Base-by-base conservation (phyloP, 2,329 filamentous ascomycete species). In the Penicillium sp. region DNA sequence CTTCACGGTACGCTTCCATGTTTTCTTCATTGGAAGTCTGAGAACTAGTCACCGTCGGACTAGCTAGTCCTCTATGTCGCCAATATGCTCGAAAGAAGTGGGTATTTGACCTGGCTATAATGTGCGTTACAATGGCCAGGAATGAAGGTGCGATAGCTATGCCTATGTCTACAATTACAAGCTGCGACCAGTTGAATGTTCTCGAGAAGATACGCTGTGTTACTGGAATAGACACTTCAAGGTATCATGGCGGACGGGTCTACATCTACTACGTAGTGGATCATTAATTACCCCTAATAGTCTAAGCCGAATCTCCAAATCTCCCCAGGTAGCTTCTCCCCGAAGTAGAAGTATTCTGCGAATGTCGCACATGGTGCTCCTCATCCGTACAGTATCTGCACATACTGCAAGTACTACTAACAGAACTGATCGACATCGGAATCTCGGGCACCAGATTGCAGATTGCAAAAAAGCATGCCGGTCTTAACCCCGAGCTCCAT, bases 391-490 rank as follows among this genome's bases (percentile, higher is more conserved):
- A n/a, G n/a, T n/a, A n/a, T n/a, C n/a, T n/a, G n/a, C n/a, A n/a
- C n/a, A n/a, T n/a, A n/a, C n/a, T n/a, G n/a, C n/a, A n/a, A n/a
- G n/a, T n/a, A n/a, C n/a, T 14, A 16, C 14, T 3, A 12, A 16
- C 19, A 22, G 6, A 28, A 10, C 13, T 16, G 40, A 49, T 45
- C 34, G 34, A 46, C 41, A 28, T 4, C 12, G 49, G 44, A 46
- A 55, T 46, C 46, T 43, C 51, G 54, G 55, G 43, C 50, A 30
- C 19, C 13, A 56, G 51, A 54, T 50, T 46, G 37, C 45, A 51
- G n/a, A 41, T 33, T 47, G 29, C 28, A 43, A 52, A 22, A 25
- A 14, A 43, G n/a, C 22, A 25, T 30, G 13, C 27, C 27, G n/a
- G 13, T 19, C 14, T 4, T n/a, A 11, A 16, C 10, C 12, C 16